A percentile compares a stretch with the other conserved stretches of the same genome.
Conservation (phyloP, 192 early-diverging fungal species). For the Backusella westeae region DNA sequence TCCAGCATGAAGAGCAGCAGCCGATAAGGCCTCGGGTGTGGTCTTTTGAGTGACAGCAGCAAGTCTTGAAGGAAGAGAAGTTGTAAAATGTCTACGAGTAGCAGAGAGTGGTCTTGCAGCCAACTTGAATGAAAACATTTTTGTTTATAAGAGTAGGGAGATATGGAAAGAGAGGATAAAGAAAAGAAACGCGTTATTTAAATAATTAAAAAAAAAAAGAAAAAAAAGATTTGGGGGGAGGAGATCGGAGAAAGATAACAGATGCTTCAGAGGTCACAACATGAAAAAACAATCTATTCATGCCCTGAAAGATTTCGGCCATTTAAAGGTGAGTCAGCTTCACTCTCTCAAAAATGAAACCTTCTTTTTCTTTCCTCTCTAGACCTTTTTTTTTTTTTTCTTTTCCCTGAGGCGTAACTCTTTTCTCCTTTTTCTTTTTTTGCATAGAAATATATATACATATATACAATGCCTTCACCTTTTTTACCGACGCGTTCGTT, state of each 20-base stretch:
- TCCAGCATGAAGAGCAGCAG: slow-evolving; percentile 47
- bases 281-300: neutral
- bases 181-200: slow-evolving; percentile 14
- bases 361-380: neutral
- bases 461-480: slow-evolving; percentile 24
- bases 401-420: neutral
- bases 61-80: slow-evolving; percentile 41
- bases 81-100: slow-evolving; percentile 39
- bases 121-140: slow-evolving; percentile 38
- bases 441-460: neutral
- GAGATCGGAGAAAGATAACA: neutral
- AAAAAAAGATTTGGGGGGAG: neutral
- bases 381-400: slow-evolving; percentile 4
- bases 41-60: slow-evolving; percentile 41
- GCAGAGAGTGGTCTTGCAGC: slow-evolving; percentile 30
- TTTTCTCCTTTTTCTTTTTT: neutral
- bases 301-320: slow-evolving; percentile 5
- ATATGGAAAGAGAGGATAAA: neutral
- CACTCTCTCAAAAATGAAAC: neutral
- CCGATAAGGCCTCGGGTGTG: slow-evolving; percentile 28
- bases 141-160: slow-evolving; percentile 17
- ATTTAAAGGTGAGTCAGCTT: neutral
- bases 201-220: neutral
- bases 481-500: slow-evolving; percentile 49
- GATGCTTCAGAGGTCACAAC: neutral